Base-by-base conservation (phyloP, 352 stramenopile species). In the Globisporangium ultimum region DNA sequence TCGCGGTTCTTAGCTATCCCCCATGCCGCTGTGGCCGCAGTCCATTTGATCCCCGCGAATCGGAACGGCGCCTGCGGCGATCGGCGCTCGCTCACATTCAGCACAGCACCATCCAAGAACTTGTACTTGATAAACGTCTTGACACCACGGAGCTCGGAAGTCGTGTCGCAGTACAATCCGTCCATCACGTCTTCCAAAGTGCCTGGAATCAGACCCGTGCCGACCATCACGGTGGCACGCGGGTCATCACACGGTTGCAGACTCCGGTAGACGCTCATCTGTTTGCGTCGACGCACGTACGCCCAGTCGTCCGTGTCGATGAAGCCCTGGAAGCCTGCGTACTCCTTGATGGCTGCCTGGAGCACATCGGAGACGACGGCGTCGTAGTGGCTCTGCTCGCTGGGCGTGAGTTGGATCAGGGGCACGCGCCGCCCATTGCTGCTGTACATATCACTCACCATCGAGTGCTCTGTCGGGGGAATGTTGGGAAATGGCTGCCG, bases 11-110 rank as follows among this genome's bases (percentile, higher is more conserved):
- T 56, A 18, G 45, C 50, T 11, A 55, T 28, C 1, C 71, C 69
- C 63, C 70, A 76, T 15, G 54, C 63, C 13, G 59, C 68, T 9
- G 52, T 61, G 9, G 56, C 58, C 1, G 69, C 66, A 42, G 70
- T 76, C 71, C 69, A 80, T 48, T 78, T 77, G 64, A 80, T 78
- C 12, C 71, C 71, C 1, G 68, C 68, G 41, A 78, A 80, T 47
- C 66, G 66, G 48, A 64, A 80, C 32, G 71, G 71, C 32, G 66
- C 60, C 17, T 78, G 52, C 0, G 58, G 45, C 15, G 56, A 68
- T 2, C 63, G 63, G 12, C 69, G 64, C 63, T 76, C 59, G n/a
- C 64, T 68, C 1, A 59, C 66, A 51, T 76, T 70, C 18, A 80
- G 58, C n/a, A 78, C 58, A 0, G 57, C 61, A 5, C 60, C 68